These are phyloP conservation scores for Fistulina hepatica DNA, from an alignment of 1,284 basidiomycete species.

Conservation along the genomic window DNA sequence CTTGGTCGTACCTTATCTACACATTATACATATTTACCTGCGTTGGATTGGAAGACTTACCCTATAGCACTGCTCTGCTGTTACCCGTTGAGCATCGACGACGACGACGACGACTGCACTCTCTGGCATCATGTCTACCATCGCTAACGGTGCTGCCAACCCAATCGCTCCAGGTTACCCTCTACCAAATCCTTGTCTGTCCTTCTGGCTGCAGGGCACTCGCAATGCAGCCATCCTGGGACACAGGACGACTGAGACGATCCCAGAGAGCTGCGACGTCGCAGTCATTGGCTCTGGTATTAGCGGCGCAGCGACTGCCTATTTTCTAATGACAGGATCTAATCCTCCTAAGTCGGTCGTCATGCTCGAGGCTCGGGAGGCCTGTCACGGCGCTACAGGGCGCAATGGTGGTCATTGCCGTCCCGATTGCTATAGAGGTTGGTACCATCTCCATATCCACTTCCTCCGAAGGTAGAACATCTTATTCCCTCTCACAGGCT, in stretches of 20 bases:
- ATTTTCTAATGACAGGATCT: conserved; percentile 15
- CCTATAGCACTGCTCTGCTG: too few species aligned
- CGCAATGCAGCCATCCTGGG: conserved; percentile 17
- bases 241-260: conserved; percentile 16
- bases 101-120: background rate
- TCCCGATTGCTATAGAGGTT: conserved; percentile 21
- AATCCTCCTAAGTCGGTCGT: conserved; percentile 13
- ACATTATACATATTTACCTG: too few species aligned
- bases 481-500: conserved; percentile 12
- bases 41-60: too few species aligned
- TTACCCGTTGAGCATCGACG: too few species aligned
- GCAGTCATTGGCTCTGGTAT: conserved; percentile 22
- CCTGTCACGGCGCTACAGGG: conserved; percentile 16
- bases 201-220: conserved; percentile 20
- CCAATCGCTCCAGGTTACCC: conserved; percentile 15
- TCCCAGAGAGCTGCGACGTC: conserved; percentile 16
- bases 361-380: conserved; percentile 17
- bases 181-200: conserved; percentile 16
- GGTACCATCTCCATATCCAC: background rate
- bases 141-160: conserved; percentile 8
- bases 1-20: too few species aligned
- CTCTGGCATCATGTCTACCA: conserved; percentile 9
- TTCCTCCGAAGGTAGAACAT: background rate
- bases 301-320: conserved; percentile 17
- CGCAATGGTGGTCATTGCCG: conserved; percentile 21